These are phyloP conservation scores for Cladosporium sp. DNA, from an alignment of 2,329 filamentous ascomycete genomes.

Conservation along the genomic window DNA sequence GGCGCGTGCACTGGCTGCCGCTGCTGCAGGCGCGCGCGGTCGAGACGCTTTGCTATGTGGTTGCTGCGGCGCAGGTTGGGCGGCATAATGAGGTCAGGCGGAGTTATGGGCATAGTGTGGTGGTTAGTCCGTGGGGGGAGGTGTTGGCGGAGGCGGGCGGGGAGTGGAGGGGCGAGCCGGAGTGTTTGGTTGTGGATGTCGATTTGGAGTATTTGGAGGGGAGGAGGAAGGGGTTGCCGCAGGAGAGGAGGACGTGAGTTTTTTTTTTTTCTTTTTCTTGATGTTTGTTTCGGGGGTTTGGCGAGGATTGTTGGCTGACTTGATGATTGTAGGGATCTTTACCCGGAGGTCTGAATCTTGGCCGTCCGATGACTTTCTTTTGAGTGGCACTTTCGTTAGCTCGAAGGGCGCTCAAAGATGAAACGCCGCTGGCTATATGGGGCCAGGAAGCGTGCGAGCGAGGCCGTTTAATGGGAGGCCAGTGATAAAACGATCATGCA, in stretches of 20 bases:
- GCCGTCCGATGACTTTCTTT: too few relatives aligned
- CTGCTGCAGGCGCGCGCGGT: conserved; percentile 75
- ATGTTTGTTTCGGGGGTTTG: neutral
- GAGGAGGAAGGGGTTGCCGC: conserved; percentile 32
- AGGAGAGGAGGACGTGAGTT: conserved; percentile 32
- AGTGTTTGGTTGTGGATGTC: conserved; percentile 36
- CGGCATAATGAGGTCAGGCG: conserved; percentile 66
- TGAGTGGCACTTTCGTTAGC: too few relatives aligned
- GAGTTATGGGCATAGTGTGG: conserved; percentile 81
- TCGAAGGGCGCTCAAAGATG: too few relatives aligned
- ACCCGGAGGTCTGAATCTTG: conserved; percentile 22
- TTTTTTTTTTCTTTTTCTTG: neutral
- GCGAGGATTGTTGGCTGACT: conserved; percentile 13
- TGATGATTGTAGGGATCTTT: conserved; percentile 23
- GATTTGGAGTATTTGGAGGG: conserved; percentile 33
- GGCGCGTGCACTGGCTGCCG: conserved; percentile 76
- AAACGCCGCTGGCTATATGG: too few relatives aligned
- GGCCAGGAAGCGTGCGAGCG: too few relatives aligned
- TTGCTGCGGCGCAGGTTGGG: conserved; percentile 78
- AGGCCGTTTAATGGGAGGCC: too few relatives aligned
- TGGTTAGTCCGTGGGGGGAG: conserved; percentile 80
- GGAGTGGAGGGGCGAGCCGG: conserved; percentile 33
- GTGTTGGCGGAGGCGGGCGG: conserved; percentile 61
- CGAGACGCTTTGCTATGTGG: conserved; percentile 79
- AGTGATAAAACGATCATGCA: too few relatives aligned